phyloP scores from a whole-genome alignment of 176 grass and related monocot species.

The Poa pratensis region DNA sequence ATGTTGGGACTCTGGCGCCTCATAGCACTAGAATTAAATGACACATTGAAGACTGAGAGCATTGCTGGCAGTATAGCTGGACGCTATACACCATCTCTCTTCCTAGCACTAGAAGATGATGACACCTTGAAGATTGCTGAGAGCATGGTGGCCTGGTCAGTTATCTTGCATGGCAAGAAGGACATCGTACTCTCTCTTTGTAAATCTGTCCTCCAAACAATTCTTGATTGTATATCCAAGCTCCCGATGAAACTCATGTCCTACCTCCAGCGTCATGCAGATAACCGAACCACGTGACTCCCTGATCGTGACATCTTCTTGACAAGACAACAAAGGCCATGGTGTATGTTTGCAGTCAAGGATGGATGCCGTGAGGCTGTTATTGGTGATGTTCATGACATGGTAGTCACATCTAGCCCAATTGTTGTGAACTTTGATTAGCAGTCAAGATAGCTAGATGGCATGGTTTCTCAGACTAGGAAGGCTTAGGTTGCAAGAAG shows the following conservation, averaged over 20 bases:
- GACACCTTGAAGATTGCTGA: conserved; percentile 4
- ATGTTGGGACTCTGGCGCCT: neutral
- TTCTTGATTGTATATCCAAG: neutral
- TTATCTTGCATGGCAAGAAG: neutral
- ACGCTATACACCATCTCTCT: neutral
- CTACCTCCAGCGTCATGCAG: neutral
- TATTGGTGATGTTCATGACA: conserved; percentile 6
- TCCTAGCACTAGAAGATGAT: neutral
- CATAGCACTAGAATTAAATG: neutral
- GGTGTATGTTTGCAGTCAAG: neutral
- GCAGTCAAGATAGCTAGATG: conserved; percentile 6
- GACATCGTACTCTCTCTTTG: neutral
- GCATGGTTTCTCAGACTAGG: neutral
- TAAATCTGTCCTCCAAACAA: neutral
- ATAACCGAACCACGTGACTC: neutral
- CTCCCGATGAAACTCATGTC: neutral
- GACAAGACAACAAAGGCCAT: conserved; percentile 6
- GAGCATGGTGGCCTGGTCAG: neutral
- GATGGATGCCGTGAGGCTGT: neutral
- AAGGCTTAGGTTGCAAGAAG: neutral
- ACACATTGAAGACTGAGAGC: neutral
- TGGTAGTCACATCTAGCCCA: neutral
- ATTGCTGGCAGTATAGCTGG: neutral
- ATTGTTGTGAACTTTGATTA: neutral
- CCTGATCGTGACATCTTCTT: conserved; percentile 8